phyloP scores from a whole-genome alignment of 805 yeast genomes.

The Kazachstania taianensis region DNA sequence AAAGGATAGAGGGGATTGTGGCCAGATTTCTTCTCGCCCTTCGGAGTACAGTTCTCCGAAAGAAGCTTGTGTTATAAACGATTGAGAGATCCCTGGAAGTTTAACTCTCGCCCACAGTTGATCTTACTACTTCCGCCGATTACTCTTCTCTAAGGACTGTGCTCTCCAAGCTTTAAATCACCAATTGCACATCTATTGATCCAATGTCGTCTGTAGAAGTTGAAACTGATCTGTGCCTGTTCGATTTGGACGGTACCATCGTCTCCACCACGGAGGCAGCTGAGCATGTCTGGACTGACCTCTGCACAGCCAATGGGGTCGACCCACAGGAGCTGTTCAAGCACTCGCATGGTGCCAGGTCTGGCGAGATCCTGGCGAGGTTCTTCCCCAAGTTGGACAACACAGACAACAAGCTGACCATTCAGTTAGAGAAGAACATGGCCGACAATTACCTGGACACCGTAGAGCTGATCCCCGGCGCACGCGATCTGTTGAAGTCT shows the following conservation, averaged over 20 bases:
- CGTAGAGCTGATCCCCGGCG: slow-evolving; percentile 64
- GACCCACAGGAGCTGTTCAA: slow-evolving; percentile 54
- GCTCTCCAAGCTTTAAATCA: too few relatives aligned
- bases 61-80: too few relatives aligned
- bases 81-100: too few relatives aligned
- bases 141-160: too few relatives aligned
- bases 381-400: slow-evolving; percentile 62
- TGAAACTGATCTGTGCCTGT: slow-evolving; percentile 35
- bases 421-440: slow-evolving; percentile 52
- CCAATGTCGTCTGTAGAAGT: slow-evolving; percentile 6
- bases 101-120: too few relatives aligned
- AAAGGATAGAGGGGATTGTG: too few relatives aligned
- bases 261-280: slow-evolving; percentile 70
- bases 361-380: slow-evolving; percentile 55
- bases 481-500: slow-evolving; percentile 43
- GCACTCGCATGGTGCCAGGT: slow-evolving; percentile 67
- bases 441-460: slow-evolving; percentile 54
- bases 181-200: neutral
- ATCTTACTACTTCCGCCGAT: too few relatives aligned
- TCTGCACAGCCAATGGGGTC: slow-evolving; percentile 46
- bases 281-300: slow-evolving; percentile 61
- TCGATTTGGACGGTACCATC: slow-evolving; percentile 77
- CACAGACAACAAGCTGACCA: slow-evolving; percentile 38
- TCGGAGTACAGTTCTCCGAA: too few relatives aligned
- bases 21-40: too few relatives aligned